Evolutionary conservation across 805 yeast genomes (phyloP), one percentile per base, ranked within the genome.

Genomic region (Lipomyces oligophaga): DNA sequence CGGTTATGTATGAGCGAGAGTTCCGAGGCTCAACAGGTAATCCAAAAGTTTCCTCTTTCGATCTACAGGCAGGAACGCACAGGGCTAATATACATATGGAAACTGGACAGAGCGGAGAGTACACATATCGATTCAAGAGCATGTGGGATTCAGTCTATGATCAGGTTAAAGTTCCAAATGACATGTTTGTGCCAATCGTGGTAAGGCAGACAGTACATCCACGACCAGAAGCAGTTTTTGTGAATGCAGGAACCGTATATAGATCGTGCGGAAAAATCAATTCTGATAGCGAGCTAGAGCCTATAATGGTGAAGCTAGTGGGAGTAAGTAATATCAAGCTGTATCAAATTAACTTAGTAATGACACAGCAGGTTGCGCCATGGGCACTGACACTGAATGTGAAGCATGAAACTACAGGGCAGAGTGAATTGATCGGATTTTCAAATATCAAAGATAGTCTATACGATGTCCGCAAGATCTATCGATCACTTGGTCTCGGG

Each of bases 101-200:
- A 11, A 67, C 75, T 21, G 33, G 52, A n/a, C 59, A 55, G 34
- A 60, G 76, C 43, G 97, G 97, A 2, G 68, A 64, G 13, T 83
- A 82, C 62, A 73, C 70, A 38, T 83, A 85, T 57, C 64, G 63
- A 5, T 77, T 89, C 58, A 75, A 68, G 25, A 79, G 77, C 2
- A 68, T 89, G 1, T 79, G 74, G 52, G 97, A 89, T 62, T 66
- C 79, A 0, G 66, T 78, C 20, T 89, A 66, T 49, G 54, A 85
- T 65, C 69, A 46, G 74, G 59, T 59, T 63, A 65, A 46, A 70
- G 70, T 45, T 47, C 69, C 25, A 55, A 60, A 8, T 55, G 60
- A 6, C 51, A 65, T n/a, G 43, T 58, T 59, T 31, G 58, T 53
- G 3, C 67, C 66, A 19, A 61, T 78, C 22, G 59, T 53, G 2